These are phyloP conservation scores for Amaranthus palmeri DNA, from an alignment of 148 eudicot species.

Conservation along the genomic window DNA sequence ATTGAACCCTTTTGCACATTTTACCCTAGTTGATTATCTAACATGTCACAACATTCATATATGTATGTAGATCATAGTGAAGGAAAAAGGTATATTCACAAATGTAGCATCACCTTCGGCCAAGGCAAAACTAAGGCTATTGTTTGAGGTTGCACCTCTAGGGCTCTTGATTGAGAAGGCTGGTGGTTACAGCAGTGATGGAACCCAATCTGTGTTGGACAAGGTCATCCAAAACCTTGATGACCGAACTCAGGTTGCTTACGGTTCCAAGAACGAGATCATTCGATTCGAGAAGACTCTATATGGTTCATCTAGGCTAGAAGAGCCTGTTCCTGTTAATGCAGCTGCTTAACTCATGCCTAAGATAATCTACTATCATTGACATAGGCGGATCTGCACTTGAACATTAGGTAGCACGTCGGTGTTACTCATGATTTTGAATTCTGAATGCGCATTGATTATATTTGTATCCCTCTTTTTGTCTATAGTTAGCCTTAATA, in stretches of 20 bases:
- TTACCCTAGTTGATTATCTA: neutral
- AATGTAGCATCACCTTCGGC: slow-evolving; percentile 85
- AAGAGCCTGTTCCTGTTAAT: slow-evolving; percentile 75
- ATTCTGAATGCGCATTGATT: neutral
- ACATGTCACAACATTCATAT: neutral
- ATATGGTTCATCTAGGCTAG: slow-evolving; percentile 89
- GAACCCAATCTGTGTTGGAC: slow-evolving; percentile 80
- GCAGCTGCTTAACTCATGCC: slow-evolving; percentile 51
- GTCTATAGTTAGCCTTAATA: slow-evolving; percentile 2
- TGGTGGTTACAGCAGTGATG: slow-evolving; percentile 91
- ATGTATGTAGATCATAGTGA: slow-evolving; percentile 75
- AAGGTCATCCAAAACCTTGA: slow-evolving; percentile 63
- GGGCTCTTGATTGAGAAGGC: slow-evolving; percentile 93
- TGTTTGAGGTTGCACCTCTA: slow-evolving; percentile 94
- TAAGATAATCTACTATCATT: neutral
- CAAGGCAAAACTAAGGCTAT: slow-evolving; percentile 86
- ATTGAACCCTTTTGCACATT: neutral
- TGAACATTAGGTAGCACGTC: too few relatives aligned
- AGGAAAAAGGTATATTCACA: slow-evolving; percentile 95
- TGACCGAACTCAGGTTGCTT: slow-evolving; percentile 96
- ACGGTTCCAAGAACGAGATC: slow-evolving; percentile 93
- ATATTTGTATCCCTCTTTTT: neutral
- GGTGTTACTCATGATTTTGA: too few relatives aligned
- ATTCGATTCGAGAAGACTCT: slow-evolving; percentile 85
- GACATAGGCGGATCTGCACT: too few relatives aligned